A percentile compares a stretch with the other conserved stretches of the same genome.
Evolutionary conservation across 768 basidiomycete genomes (phyloP).

Genomic region (Mycena epipterygia): DNA sequence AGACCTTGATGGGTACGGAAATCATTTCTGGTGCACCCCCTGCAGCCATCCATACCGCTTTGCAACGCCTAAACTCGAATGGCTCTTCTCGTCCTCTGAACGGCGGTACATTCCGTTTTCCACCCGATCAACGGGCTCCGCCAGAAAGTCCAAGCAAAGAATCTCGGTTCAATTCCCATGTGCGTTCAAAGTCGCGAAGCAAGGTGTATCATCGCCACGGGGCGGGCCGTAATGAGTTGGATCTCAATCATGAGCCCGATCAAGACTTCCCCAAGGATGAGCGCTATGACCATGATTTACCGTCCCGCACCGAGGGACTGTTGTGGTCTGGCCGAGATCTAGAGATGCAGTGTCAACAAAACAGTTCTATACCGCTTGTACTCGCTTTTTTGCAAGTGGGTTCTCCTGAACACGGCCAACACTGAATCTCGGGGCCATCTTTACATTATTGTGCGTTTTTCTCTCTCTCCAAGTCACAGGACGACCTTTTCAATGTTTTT

Average conservation of each 20-base stretch:
- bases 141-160: slow-evolving; percentile 31
- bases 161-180: slow-evolving; percentile 52
- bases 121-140: slow-evolving; percentile 33
- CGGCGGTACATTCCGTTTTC: slow-evolving; percentile 35
- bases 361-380: slow-evolving; percentile 85
- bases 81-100: slow-evolving; percentile 35
- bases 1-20: slow-evolving; percentile 73
- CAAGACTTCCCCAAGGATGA: slow-evolving; percentile 44
- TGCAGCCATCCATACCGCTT: slow-evolving; percentile 39
- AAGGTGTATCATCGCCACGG: slow-evolving; percentile 75
- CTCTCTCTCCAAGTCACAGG: neutral
- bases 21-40: slow-evolving; percentile 30
- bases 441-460: slow-evolving; percentile 27
- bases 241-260: slow-evolving; percentile 58
- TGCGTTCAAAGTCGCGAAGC: slow-evolving; percentile 80
- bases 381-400: slow-evolving; percentile 74
- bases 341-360: slow-evolving; percentile 88
- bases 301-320: slow-evolving; percentile 58
- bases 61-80: slow-evolving; percentile 48
- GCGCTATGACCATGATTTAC: slow-evolving; percentile 44
- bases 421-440: slow-evolving; percentile 36
- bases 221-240: slow-evolving; percentile 74
- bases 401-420: slow-evolving; percentile 53
- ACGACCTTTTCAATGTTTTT: neutral
- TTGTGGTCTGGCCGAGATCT: slow-evolving; percentile 88